Evolutionary conservation across 805 yeast species (phyloP).

Genomic region (Starmerella bombicola): DNA sequence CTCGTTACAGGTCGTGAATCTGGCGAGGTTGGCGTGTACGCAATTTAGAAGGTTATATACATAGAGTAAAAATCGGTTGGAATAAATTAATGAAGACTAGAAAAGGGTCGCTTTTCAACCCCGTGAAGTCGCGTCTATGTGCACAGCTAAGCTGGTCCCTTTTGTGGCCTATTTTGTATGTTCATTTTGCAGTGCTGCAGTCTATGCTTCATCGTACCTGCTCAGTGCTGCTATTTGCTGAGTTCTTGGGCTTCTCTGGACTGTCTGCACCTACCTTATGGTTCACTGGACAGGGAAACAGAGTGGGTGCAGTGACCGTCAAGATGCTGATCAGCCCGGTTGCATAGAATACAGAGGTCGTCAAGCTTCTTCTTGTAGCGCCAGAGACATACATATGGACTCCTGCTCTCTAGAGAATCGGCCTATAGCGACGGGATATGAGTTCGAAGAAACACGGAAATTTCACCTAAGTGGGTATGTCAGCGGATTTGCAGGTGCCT

Average conservation of each 20-base stretch:
- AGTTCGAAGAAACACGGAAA: background rate
- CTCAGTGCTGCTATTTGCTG: too few relatives aligned
- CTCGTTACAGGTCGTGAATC: conserved; percentile 49
- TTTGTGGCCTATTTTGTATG: too few relatives aligned
- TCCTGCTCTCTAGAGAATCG: too few relatives aligned
- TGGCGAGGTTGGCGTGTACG: conserved; percentile 58
- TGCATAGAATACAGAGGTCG: conserved; percentile 56
- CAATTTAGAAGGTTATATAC: conserved; percentile 25
- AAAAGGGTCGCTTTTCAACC: too few relatives aligned
- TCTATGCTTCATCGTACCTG: too few relatives aligned
- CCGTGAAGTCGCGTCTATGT: too few relatives aligned
- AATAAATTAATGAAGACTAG: background rate
- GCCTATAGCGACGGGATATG: too few relatives aligned
- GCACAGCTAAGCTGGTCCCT: too few relatives aligned
- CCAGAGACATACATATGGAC: conserved; percentile 26
- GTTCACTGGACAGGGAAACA: conserved; percentile 29
- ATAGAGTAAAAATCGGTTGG: background rate
- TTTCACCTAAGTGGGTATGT: too few relatives aligned
- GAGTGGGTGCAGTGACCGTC: conserved; percentile 40
- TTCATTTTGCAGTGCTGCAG: too few relatives aligned
- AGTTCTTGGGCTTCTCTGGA: conserved; percentile 9
- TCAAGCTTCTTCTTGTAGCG: conserved; percentile 32
- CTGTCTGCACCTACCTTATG: conserved; percentile 21
- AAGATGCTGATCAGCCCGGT: conserved; percentile 65
- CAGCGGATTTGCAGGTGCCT: too few relatives aligned